phyloP scores from a whole-genome alignment of 78 protist genomes.

The Cavenderia fasciculata region DNA sequence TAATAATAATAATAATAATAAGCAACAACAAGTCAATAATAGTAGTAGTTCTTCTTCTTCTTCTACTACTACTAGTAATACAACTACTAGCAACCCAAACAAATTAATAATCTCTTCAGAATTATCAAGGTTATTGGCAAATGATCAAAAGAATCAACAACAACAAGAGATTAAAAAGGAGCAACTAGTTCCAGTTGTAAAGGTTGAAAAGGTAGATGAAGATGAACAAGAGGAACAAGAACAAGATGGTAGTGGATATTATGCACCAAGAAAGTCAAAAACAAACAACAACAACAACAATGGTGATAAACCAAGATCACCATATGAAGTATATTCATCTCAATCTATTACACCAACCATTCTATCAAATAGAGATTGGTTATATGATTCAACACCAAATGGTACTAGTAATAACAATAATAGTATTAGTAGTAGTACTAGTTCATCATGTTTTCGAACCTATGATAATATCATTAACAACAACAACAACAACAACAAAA shows the following conservation, averaged over 20 bases:
- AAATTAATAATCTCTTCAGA: not conserved
- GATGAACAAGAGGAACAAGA: too few species aligned
- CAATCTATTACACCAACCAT: not conserved
- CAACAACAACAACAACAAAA: not conserved
- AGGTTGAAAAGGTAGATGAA: too few species aligned
- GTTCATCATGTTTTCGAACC: too few species aligned
- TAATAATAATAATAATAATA: not conserved
- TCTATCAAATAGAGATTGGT: not conserved
- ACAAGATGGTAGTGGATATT: too few species aligned
- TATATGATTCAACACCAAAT: too few species aligned
- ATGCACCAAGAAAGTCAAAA: not conserved
- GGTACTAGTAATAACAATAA: too few species aligned
- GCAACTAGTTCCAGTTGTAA: not conserved
- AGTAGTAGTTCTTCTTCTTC: not conserved
- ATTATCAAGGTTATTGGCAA: not conserved
- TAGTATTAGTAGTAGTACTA: too few species aligned
- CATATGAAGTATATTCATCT: constrained; percentile 3
- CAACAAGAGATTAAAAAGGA: not conserved
- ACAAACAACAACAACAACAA: not conserved
- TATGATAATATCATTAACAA: too few species aligned
- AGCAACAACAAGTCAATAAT: not conserved
- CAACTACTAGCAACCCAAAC: not conserved
- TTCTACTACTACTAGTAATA: not conserved
- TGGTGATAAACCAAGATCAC: not conserved
- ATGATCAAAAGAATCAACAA: not conserved